Percentiles rank a stretch among this genome's conserved stretches.
phyloP scores from a whole-genome alignment of 169 alveolate species.

The Plasmodium sp. region DNA sequence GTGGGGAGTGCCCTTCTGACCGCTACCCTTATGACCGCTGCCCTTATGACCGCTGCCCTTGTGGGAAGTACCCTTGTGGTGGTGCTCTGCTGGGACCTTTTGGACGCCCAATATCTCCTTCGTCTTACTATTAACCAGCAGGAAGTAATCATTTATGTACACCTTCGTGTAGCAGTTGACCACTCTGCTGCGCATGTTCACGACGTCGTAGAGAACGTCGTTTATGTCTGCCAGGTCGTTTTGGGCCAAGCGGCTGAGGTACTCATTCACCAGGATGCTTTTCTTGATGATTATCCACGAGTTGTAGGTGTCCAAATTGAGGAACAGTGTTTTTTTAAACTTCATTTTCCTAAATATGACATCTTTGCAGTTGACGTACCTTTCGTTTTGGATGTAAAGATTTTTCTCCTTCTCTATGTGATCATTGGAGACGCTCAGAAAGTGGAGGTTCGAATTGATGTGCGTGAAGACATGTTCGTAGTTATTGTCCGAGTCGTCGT shows the following conservation, averaged over 20 bases:
- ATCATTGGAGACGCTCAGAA: slow-evolving; percentile 63
- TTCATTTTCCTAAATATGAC: slow-evolving; percentile 48
- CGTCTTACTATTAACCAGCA: slow-evolving; percentile 53
- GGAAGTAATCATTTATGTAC: slow-evolving; percentile 44
- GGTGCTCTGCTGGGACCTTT: not conserved
- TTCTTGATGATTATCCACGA: slow-evolving; percentile 57
- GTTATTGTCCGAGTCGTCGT: slow-evolving; percentile 67
- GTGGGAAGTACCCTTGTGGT: not conserved
- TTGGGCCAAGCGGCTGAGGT: not conserved
- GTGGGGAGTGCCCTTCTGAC: not conserved
- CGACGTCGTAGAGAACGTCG: slow-evolving; percentile 54
- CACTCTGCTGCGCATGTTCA: not conserved
- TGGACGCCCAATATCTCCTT: slow-evolving; percentile 69
- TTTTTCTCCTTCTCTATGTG: slow-evolving; percentile 69
- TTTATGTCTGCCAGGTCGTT: slow-evolving; percentile 56
- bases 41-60: not conserved
- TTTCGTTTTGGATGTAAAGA: slow-evolving; percentile 58
- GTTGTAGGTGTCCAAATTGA: slow-evolving; percentile 53
- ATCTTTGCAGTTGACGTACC: slow-evolving; percentile 27
- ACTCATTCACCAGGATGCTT: slow-evolving; percentile 56
- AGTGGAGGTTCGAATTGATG: slow-evolving; percentile 46
- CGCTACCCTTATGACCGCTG: not conserved
- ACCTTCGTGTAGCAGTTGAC: slow-evolving; percentile 43
- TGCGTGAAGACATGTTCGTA: slow-evolving; percentile 68
- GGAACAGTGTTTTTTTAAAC: slow-evolving; percentile 22